Base-by-base conservation (phyloP, 2,329 filamentous ascomycete species). In the Salinomyces thailandicus region DNA sequence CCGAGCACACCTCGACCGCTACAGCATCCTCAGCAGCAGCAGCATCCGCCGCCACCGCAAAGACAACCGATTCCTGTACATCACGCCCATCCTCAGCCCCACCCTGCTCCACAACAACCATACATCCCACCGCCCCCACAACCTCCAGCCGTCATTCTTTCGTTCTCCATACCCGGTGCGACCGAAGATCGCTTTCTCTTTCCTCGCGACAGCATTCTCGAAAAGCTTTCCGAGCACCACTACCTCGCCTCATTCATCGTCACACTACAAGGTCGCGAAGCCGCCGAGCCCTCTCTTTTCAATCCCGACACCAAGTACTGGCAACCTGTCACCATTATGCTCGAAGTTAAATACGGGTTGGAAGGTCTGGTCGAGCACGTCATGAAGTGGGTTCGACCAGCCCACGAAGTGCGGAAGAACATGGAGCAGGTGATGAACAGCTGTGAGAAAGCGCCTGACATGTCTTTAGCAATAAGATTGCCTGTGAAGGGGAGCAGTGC, bases 181-280 rank as follows among this genome's bases (percentile, higher is more conserved):
- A 75, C 66, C 2, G 81, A 81, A 31, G 83, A 89, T 55, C 73
- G 82, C 17, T 87, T 83, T 54, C 62, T 85, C 32, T 87, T 91
- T 45, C 84, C 84, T 2, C 82, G 79, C 47, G 80, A 82, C 53
- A 82, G 79, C 57, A 79, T 89, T 20, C 58, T 89, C 33, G 82
- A 91, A 54, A 78, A 75, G 51, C 63, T 78, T 2, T 53, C 54
- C 8, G 48, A 48, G 3, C 49, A 58, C 31, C 67, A 68, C n/a
- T 71, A 83, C 2, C 71, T 85, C 29, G 79, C 79, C 3, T 87
- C 81, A 1, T 91, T 89, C 52, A 64, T 91, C 8, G 76, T 87
- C 41, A 80, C 84, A 5, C 77, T 81, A 33, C 80, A 79, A 55
- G 81, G 78, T 18, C 79, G 76, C 47, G 67, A 65, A n/a, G 72